Base-by-base conservation (phyloP, 2,329 filamentous ascomycete genomes). In the Phialophora chinensis region DNA sequence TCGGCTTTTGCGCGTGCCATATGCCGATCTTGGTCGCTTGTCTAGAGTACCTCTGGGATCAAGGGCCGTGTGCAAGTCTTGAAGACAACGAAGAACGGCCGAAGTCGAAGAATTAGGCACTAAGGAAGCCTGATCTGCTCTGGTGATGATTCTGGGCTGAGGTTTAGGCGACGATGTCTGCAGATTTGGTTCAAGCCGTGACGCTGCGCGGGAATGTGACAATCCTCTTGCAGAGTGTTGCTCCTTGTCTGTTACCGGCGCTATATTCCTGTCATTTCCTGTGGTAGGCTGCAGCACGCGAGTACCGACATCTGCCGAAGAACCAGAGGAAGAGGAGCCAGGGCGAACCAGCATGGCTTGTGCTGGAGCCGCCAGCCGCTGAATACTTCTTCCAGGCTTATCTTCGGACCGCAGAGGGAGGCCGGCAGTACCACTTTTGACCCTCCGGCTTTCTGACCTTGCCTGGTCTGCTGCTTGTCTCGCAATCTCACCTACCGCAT, bases 241-340 rank as follows among this genome's bases (percentile, higher is more conserved):
- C 47, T 61, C 27, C 49, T 33, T 62, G n/a, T 63, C 57, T 47
- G 20, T 44, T 35, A 56, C 38, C 14, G 29, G 35, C 12, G 38
- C 17, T 8, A 25, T 12, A 17, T 61, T 47, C 52, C 68, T 54
- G 29, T 68, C 66, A 31, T 70, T 68, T 31, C 52, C 68, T 42
- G 42, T 65, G 10, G 63, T 68, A 4, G 63, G 63, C 31, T 63
- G 55, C 33, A 66, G 29, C 11, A 57, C 56, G 23, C 79, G 75
- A 54, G 80, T 77, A 3, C 79, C 79, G 20, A 78, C 74, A 42
- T 81, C 79, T 1, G 74, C 76, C 2, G 80, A 71, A 1, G 78
- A 66, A 11, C 11, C 33, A 14, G 64, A 63, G n/a, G 62, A 69
- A 4, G 66, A 66, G 7, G 63, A 66, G n/a, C 44, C 42, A 5